Conservation (phyloP, 352 stramenopile genomes). For the Globisporangium viniferum region DNA sequence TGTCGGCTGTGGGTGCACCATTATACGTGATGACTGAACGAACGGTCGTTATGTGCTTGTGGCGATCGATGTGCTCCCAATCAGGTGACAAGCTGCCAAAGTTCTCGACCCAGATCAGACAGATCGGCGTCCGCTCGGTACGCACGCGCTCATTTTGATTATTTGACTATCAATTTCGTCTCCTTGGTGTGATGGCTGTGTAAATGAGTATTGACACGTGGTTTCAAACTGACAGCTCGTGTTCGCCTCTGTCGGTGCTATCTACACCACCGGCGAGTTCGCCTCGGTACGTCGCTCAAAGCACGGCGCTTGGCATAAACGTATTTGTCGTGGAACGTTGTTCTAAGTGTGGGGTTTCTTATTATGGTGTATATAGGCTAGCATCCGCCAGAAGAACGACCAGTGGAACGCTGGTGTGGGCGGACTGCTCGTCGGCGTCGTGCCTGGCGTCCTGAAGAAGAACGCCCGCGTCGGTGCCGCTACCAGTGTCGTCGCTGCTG, state of each 20-base stretch:
- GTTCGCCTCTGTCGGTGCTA: conserved; percentile 56
- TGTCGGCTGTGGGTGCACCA: not conserved
- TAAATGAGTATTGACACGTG: not conserved
- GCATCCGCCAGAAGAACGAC: conserved; percentile 71
- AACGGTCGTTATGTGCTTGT: not conserved
- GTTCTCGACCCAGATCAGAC: conserved; percentile 76
- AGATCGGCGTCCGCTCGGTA: conserved; percentile 75
- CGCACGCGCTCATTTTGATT: not conserved
- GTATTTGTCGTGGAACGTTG: not conserved
- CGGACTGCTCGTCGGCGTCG: conserved; percentile 56
- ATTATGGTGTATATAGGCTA: conserved; percentile 21
- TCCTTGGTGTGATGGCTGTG: not conserved
- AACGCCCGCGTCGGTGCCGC: conserved; percentile 64
- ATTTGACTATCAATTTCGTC: not conserved
- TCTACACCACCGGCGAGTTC: conserved; percentile 74
- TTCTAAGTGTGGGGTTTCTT: not conserved
- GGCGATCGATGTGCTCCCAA: not conserved
- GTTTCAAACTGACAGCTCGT: conserved; percentile 43
- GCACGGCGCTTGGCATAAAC: not conserved
- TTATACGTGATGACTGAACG: not conserved
- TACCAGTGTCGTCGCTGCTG: conserved; percentile 40
- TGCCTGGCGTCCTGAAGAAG: conserved; percentile 73
- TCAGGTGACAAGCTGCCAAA: conserved; percentile 77
- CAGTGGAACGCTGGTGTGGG: conserved; percentile 66
- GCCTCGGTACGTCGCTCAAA: conserved; percentile 23